Conservation (phyloP, 2,329 filamentous ascomycete genomes). For the Paecilomyces sp. region DNA sequence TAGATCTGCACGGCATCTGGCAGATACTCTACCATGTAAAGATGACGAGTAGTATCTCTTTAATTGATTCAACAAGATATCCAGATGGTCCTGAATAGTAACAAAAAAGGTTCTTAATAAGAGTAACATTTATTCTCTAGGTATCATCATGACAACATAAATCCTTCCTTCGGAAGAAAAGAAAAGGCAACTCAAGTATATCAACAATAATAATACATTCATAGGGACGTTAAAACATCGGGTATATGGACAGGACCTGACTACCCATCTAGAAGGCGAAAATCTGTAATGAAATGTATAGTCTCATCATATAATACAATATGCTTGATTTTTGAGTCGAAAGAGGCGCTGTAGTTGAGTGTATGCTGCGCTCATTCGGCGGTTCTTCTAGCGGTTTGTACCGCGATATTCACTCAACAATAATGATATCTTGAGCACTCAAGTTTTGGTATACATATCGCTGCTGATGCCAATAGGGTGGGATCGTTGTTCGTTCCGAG, state of each 20-base stretch:
- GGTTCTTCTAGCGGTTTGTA: too few relatives aligned
- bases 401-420: too few relatives aligned
- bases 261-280: neutral
- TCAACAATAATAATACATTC: neutral
- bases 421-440: too few relatives aligned
- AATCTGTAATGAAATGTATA: neutral
- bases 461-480: too few relatives aligned
- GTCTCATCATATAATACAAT: neutral
- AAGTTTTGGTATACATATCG: too few relatives aligned
- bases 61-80: neutral
- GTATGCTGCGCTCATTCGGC: too few relatives aligned
- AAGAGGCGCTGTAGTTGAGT: neutral
- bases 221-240: neutral
- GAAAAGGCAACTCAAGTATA: neutral
- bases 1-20: neutral
- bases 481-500: too few relatives aligned
- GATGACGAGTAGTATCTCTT: neutral
- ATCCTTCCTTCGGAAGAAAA: neutral
- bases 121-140: neutral
- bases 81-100: neutral
- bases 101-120: neutral
- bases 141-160: neutral
- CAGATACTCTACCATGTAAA: neutral
- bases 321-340: neutral
- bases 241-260: neutral